Evolutionary conservation across 164 flowering plant genomes (phyloP).

Genomic region (Chimonanthus salicifolius): DNA sequence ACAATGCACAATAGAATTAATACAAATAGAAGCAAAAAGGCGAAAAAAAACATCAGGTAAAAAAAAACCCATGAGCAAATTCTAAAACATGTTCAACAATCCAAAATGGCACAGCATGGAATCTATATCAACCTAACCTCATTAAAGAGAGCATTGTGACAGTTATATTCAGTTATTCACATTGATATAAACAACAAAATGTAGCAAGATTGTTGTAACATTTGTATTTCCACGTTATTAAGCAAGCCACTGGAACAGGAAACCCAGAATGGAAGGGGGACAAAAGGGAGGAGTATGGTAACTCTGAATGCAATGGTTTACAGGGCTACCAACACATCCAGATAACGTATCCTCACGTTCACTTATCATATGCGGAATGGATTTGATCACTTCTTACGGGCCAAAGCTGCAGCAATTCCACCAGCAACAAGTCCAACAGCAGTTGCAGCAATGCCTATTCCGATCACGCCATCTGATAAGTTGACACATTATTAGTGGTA

Average conservation of each 20-base stretch:
- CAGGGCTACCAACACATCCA: neutral
- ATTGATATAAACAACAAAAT: neutral
- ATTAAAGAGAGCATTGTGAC: no score
- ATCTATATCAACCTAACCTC: no score
- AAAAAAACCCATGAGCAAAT: no score
- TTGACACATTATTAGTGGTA: neutral
- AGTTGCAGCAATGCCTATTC: slow-evolving; percentile 83
- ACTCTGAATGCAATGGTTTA: neutral
- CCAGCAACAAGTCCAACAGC: slow-evolving; percentile 65
- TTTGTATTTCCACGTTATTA: neutral
- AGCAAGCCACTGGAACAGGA: no score
- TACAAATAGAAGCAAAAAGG: no score
- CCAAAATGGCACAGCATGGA: no score
- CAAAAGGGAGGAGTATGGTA: neutral
- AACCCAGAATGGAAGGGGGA: neutral
- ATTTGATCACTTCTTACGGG: slow-evolving; percentile 49
- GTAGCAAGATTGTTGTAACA: neutral
- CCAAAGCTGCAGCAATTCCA: slow-evolving; percentile 71
- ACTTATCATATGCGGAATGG: neutral
- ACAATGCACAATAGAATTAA: no score
- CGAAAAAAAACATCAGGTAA: no score
- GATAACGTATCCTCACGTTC: neutral
- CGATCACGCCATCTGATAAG: slow-evolving; percentile 82
- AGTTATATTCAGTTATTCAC: neutral
- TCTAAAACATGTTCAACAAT: no score